Conservation (phyloP, 306 rosid species). For the Begonia fuchsioides region DNA sequence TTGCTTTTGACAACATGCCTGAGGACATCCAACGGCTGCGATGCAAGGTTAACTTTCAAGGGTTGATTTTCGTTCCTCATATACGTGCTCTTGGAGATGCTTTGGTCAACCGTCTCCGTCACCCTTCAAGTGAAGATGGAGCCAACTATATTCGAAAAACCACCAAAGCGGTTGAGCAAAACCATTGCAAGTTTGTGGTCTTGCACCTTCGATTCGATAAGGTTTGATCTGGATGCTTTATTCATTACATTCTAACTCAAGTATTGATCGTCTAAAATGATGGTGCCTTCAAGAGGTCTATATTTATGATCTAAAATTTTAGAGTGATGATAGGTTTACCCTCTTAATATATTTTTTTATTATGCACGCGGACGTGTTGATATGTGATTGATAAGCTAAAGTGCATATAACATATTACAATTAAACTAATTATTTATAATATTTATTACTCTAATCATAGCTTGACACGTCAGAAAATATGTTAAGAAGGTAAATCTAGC, state of each 20-base stretch:
- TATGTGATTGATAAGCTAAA: too few species aligned
- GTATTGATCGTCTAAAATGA: too few species aligned
- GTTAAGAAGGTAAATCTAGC: too few species aligned
- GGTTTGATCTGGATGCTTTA: slow-evolving; percentile 22
- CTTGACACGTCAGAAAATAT: too few species aligned
- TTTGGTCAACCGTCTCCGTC: slow-evolving; percentile 58
- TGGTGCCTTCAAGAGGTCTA: too few species aligned
- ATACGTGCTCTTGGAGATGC: slow-evolving; percentile 75
- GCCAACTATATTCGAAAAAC: slow-evolving; percentile 34
- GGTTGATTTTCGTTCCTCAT: slow-evolving; percentile 77
- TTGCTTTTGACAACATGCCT: slow-evolving; percentile 80
- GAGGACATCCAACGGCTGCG: slow-evolving; percentile 82
- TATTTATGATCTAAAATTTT: too few species aligned
- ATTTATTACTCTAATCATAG: too few species aligned
- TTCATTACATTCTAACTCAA: neutral
- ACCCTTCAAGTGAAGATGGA: slow-evolving; percentile 27
- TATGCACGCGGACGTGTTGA: too few species aligned
- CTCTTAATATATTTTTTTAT: too few species aligned
- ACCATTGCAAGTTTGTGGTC: slow-evolving; percentile 62
- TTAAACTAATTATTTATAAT: too few species aligned
- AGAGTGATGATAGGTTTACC: too few species aligned
- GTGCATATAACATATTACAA: too few species aligned
- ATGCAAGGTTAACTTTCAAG: slow-evolving; percentile 88
- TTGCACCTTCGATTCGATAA: slow-evolving; percentile 90
- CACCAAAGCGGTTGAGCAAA: slow-evolving; percentile 24